These are phyloP conservation scores for Grifola frondosa DNA, from an alignment of 1,284 basidiomycete species.

Conservation along the genomic window DNA sequence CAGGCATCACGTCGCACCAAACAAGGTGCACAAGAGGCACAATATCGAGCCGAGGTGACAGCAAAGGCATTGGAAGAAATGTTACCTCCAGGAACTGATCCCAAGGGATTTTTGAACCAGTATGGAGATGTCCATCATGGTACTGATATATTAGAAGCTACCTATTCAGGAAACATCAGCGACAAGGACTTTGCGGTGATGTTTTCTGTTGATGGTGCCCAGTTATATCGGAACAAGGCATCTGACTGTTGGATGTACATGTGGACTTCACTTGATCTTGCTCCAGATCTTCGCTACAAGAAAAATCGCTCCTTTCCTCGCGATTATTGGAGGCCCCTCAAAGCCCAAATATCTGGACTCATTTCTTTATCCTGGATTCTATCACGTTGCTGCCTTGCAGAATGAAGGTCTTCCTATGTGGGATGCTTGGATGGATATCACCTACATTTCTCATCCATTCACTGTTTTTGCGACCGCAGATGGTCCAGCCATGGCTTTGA, in stretches of 20 bases:
- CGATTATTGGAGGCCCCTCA: conserved; percentile 23
- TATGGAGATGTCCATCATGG: conserved; percentile 17
- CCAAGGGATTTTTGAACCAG: conserved; percentile 1
- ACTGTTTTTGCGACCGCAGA: conserved; percentile 21
- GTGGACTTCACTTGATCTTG: conserved; percentile 24
- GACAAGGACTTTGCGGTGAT: conserved; percentile 20
- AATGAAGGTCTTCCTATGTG: conserved; percentile 18
- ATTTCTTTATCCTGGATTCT: conserved; percentile 20
- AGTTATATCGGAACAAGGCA: conserved; percentile 27
- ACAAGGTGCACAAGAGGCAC: conserved; percentile 14
- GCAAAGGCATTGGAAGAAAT: not conserved
- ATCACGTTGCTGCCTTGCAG: conserved; percentile 20
- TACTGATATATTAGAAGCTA: conserved; percentile 17
- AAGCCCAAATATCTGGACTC: conserved; percentile 26
- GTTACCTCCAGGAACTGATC: not conserved
- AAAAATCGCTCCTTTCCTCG: conserved; percentile 22
- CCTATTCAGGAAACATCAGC: conserved; percentile 14
- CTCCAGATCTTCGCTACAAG: conserved; percentile 22
- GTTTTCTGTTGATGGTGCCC: conserved; percentile 31
- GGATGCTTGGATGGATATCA: conserved; percentile 9
- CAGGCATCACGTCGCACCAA: conserved; percentile 23
- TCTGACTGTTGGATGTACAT: conserved; percentile 31
- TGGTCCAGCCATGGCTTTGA: conserved; percentile 22
- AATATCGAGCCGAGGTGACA: conserved; percentile 12
- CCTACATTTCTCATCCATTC: conserved; percentile 16